Percentiles rank a stretch among this genome's conserved stretches.
Conservation (phyloP, 345 rosid species). For the Gossypioides kirkii region DNA sequence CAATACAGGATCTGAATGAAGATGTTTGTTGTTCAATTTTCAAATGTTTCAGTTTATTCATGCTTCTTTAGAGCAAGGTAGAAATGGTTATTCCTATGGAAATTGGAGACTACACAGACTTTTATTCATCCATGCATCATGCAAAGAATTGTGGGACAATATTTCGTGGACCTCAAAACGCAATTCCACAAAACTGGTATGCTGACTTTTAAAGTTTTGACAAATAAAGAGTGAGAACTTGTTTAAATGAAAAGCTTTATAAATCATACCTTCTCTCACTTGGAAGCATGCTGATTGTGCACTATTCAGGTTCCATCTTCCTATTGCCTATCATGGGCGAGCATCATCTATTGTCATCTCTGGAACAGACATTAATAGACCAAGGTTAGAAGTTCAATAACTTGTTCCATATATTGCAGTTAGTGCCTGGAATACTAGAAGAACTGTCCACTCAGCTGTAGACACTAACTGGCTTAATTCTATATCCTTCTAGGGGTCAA, state of each 20-base stretch:
- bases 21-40: not conserved
- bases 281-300: not conserved
- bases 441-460: not conserved
- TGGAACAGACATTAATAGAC: constrained; percentile 83
- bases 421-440: not conserved
- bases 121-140: constrained; percentile 90
- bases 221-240: not conserved
- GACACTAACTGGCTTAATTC: constrained; percentile 13
- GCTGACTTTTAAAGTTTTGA: constrained; percentile 9
- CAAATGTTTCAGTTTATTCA: constrained; percentile 13
- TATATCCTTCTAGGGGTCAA: constrained; percentile 63
- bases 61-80: constrained; percentile 49
- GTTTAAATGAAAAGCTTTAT: constrained; percentile 7
- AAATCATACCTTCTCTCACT: not conserved
- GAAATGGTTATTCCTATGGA: constrained; percentile 82
- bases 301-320: constrained; percentile 81
- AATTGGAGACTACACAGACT: constrained; percentile 94
- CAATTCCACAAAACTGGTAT: constrained; percentile 75
- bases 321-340: constrained; percentile 96
- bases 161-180: constrained; percentile 79
- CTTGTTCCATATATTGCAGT: not conserved
- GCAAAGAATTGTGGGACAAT: constrained; percentile 89
- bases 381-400: constrained; percentile 54
- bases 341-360: constrained; percentile 88
- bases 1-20: constrained; percentile 2